Evolutionary conservation across 75 land plant species (phyloP).

Genomic region (Sequoia sempervirens): DNA sequence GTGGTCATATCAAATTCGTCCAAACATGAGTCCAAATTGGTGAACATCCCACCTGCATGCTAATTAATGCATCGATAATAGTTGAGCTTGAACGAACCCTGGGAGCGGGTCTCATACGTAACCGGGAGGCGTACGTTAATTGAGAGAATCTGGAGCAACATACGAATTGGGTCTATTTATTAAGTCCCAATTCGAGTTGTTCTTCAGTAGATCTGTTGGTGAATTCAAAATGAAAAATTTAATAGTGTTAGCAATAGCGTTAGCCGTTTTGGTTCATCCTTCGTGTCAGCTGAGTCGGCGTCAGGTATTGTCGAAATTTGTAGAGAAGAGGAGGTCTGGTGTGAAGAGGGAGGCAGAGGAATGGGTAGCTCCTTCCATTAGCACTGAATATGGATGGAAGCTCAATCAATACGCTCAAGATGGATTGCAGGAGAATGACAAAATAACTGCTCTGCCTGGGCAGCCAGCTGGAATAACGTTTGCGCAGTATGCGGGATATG

Average conservation of each 20-base stretch:
- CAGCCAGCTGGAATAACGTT: constrained; percentile 40
- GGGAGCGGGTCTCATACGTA: too few relatives aligned
- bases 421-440: constrained; percentile 18
- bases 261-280: neutral
- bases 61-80: too few relatives aligned
- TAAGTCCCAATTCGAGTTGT: too few relatives aligned
- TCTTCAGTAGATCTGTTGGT: too few relatives aligned
- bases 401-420: neutral
- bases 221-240: neutral
- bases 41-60: too few relatives aligned
- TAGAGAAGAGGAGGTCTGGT: neutral
- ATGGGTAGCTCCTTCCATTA: neutral
- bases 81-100: too few relatives aligned
- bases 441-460: constrained; percentile 39
- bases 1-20: too few relatives aligned
- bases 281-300: neutral
- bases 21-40: too few relatives aligned
- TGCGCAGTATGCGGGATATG: constrained; percentile 62
- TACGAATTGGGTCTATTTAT: too few relatives aligned
- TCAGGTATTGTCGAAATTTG: neutral
- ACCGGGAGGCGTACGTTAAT: too few relatives aligned
- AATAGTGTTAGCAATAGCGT: neutral
- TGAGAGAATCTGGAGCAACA: too few relatives aligned
- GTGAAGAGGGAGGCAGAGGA: neutral
- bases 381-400: neutral